Evolutionary conservation across 371 early-diverging fungal genomes (phyloP), one percentile per base, ranked within the genome.

Genomic region (Rhizopus sp.): DNA sequence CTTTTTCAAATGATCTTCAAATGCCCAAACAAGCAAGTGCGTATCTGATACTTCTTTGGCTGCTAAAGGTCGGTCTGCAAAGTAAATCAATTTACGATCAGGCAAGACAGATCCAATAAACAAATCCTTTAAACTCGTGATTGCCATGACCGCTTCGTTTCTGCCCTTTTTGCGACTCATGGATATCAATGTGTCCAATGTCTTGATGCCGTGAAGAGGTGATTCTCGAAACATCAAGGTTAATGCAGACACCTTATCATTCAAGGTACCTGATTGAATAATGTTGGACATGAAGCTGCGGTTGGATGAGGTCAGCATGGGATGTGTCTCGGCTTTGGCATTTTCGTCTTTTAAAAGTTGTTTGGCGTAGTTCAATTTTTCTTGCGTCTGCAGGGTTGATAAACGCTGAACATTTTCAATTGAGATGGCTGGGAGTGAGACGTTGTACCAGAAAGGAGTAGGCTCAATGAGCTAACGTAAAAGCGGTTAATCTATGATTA

Each of bases 1-100:
- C 62, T 89, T 90, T 72, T 98, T 98, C 55, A 98, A 72, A 60
- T 82, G 81, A 75, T 97, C 96, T 79, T 98, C 98, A 78, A 91
- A 97, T 41, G 81, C 83, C 95, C 96, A 98, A 50, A 91, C 46
- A 4, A 95, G 71, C 60, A 94, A 76, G 69, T 95, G 94, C 57
- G 78, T 68, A 35, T 80, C 75, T 15, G 82, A 80, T 5, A 89
- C 88, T 29, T 82, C 73, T n/a, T 76, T 63, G 23, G 84, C 73
- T 12, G 72, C 79, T 41, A 89, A 62, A 33, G 92, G 93, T 69
- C 90, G 92, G 69, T 97, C 97, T 30, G 85, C 80, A 76, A 97
- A 96, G 72, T 92, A 90, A 52, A 81, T 80, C 57, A 98, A 82
- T 74, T 95, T 96, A 53, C 98, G 88, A 54, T 93, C 83, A 1